Evolutionary conservation across 1,284 basidiomycete species (phyloP), one percentile per base, ranked within the genome.

Genomic region (Xerocomus nothofagi): DNA sequence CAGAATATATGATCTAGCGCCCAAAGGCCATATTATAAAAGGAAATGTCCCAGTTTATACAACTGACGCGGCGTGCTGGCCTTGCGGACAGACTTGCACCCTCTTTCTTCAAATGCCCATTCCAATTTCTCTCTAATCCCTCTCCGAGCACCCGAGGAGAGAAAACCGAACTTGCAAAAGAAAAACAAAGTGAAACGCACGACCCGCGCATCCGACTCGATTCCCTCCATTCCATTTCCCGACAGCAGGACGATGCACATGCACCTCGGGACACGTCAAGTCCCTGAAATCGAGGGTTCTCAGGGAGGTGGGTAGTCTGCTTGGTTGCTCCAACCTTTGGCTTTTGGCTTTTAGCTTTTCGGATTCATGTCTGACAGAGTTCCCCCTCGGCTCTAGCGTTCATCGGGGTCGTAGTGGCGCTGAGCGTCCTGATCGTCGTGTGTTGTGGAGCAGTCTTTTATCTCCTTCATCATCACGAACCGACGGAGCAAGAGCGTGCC

Each of bases 211-310:
- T 39, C 24, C 24, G 17, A 43, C 7, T 20, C 38, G 10, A 29
- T 33, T 4, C 11, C 20, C n/a, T 4, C 39, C 24, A 4, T n/a
- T 17, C 1, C n/a, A 3, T 24, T 17, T 7, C 21, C 29, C 8
- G 29, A 39, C 37, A n/a, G 0, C 26, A 24, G 31, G 10, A 31
- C 27, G 12, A 50, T 63, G 26, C 39, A 32, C 32, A 50, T 63
- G 26, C 39, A 32, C 32, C 38, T 59, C 20, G 32, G n/a, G 7
- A 36, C 37, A 34, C 65, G 73, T 50, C 68, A 69, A 20, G 59
- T 69, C 8, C 76, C 76, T 3, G 66, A 72, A 65, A 75, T 78
- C 40, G 66, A 67, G 31, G 75, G 76, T 21, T 78, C 77, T 21
- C 65, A 68, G 51, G 70, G 70, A 24, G 77, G 77, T 78, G 62